Evolutionary conservation across 345 rosid genomes (phyloP).

Genomic region (Pseudoturritis turrita): DNA sequence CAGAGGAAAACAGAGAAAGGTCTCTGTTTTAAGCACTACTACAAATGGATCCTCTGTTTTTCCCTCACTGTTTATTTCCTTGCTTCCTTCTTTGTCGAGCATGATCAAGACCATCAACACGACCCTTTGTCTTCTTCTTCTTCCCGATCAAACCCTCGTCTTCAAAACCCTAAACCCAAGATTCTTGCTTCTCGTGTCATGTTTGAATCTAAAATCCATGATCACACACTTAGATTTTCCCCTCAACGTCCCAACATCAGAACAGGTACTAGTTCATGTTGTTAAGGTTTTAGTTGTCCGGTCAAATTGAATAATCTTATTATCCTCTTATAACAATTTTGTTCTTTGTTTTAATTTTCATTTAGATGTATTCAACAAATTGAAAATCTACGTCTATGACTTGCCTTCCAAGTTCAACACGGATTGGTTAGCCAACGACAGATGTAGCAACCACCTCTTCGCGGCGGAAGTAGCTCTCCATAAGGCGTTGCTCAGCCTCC

Average conservation of each 20-base stretch:
- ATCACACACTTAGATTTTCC: constrained; percentile 4
- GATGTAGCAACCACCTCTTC: constrained; percentile 82
- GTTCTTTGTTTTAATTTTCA: background rate
- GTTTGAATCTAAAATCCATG: constrained; percentile 45
- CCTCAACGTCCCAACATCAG: constrained; percentile 24
- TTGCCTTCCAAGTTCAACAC: constrained; percentile 70
- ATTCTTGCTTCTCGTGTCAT: constrained; percentile 54
- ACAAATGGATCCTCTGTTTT: constrained; percentile 86
- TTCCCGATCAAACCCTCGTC: constrained; percentile 28
- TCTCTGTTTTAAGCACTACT: constrained; percentile 50
- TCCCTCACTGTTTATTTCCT: constrained; percentile 68
- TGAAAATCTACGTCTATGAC: constrained; percentile 77
- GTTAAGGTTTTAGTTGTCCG: too few relatives aligned
- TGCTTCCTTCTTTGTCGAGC: constrained; percentile 56
- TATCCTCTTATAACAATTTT: too few relatives aligned
- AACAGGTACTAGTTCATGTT: too few relatives aligned
- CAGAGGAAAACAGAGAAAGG: constrained; percentile 39
- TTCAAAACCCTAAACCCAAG: constrained; percentile 37
- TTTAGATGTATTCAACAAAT: constrained; percentile 46
- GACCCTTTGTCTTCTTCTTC: constrained; percentile 40
- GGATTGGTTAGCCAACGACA: constrained; percentile 73
- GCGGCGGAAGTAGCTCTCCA: constrained; percentile 97
- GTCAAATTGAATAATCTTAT: too few relatives aligned
- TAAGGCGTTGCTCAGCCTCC: constrained; percentile 49
- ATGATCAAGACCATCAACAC: constrained; percentile 38